A percentile compares a stretch with the other conserved stretches of the same genome.
phyloP scores from a whole-genome alignment of 2,329 filamentous ascomycete species.

The Aspergillus hiratsukae region DNA sequence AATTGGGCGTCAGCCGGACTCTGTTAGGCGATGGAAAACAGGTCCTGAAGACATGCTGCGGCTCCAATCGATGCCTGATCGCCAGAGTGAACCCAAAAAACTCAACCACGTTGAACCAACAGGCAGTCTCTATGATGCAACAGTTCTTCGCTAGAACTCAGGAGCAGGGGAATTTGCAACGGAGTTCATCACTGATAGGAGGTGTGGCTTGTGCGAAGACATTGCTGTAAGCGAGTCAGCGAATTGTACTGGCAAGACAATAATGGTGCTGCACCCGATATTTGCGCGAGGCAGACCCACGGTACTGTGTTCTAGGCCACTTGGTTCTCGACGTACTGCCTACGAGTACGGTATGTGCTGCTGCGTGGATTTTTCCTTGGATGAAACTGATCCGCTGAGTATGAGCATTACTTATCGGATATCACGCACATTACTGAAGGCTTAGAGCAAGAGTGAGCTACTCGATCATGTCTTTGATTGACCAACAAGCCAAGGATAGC shows the following conservation, averaged over 20 bases:
- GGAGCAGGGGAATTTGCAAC: not conserved
- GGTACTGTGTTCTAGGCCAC: not conserved
- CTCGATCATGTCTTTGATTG: not conserved
- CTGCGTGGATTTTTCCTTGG: not conserved
- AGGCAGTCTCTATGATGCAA: not conserved
- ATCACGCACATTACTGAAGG: not conserved
- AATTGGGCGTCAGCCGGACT: not conserved
- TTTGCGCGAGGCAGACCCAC: not conserved
- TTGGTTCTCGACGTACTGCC: not conserved
- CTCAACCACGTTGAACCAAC: not conserved
- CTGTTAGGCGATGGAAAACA: not conserved
- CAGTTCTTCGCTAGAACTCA: not conserved
- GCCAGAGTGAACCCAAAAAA: not conserved
- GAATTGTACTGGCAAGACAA: not conserved
- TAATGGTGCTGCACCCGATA: not conserved
- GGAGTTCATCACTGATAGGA: not conserved
- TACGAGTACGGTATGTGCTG: not conserved
- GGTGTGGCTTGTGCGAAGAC: not conserved
- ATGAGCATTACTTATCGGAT: not conserved
- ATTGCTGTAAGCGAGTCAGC: not conserved
- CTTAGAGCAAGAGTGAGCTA: no score
- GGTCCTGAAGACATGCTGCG: not conserved
- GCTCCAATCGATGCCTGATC: not conserved
- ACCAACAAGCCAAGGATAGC: not conserved
- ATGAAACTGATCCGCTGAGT: not conserved